Conservation (phyloP, 2,329 filamentous ascomycete genomes). For the Chaetomiaceae sp. region DNA sequence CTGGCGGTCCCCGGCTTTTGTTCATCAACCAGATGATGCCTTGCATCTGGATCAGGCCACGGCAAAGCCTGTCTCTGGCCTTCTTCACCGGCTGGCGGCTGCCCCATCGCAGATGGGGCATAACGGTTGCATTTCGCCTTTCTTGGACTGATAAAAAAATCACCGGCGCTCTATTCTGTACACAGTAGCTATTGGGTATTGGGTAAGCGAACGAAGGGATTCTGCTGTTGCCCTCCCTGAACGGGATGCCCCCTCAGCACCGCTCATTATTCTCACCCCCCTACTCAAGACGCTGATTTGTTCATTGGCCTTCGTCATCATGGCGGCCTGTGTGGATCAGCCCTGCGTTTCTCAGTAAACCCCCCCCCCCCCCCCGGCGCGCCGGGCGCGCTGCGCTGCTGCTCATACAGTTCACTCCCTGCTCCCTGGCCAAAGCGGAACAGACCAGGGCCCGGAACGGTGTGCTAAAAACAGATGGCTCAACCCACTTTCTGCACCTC, state of each 20-base stretch:
- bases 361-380: conserved; percentile 16
- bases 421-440: conserved; percentile 22
- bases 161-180: neutral
- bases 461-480: conserved; percentile 26
- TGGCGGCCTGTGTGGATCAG: conserved; percentile 19
- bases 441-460: conserved; percentile 21
- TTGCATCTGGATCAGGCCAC: conserved; percentile 5
- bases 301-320: conserved; percentile 13
- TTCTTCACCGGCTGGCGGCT: neutral
- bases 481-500: conserved; percentile 17
- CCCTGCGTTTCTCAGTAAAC: conserved; percentile 19
- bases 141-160: neutral
- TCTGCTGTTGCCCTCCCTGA: neutral
- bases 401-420: conserved; percentile 19
- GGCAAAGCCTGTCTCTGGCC: neutral
- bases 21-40: conserved; percentile 1
- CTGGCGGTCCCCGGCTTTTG: conserved; percentile 4
- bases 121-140: neutral
- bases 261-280: conserved; percentile 21
- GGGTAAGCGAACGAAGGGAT: neutral
- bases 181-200: too few relatives aligned
- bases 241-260: neutral
- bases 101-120: neutral
- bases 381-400: too few relatives aligned
- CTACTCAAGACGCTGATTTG: conserved; percentile 15